Evolutionary conservation across 495 filamentous ascomycete genomes (phyloP), one percentile per base, ranked within the genome.

Genomic region (Massariosphaeria phaeospora): DNA sequence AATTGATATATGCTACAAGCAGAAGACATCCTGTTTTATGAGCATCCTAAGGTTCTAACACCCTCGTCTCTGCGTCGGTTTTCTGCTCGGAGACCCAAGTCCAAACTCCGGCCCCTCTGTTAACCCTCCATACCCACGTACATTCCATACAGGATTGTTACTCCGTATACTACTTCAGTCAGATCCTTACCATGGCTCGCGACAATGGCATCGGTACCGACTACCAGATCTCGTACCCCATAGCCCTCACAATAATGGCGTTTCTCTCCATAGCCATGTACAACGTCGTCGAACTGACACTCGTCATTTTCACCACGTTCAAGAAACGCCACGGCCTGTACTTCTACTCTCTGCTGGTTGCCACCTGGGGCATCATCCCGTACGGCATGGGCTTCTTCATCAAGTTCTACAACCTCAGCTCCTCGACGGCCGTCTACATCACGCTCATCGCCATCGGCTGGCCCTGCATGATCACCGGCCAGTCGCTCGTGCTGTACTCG

Each of bases 201-300:
- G 44, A 56, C 25, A 48, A 31, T 34, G 52, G 43, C 24, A 56
- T 54, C 9, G 41, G 51, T 8, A 27, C 33, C 8, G 35, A 39
- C 9, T 56, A 45, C 31, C 10, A 10, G 8, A 1, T 56, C 1
- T 48, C 54, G 10, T 57, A 57, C 20, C 45, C 54, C 1, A 23
- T 51, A 12, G 35, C 57, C 18, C 51, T 61, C 1, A 27, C 39
- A 1, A 35, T 56, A 4, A 47, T 56, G 9, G 44, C 52, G 7
- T 61, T 61, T 33, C 39, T 47, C 1, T 25, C 44, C 20, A 38
- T 61, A 26, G 51, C 51, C 1, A 38, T 43, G 18, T 65, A 62
- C 55, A 66, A 66, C 24, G 55, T 53, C 12, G 27, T 63, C 17
- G 63, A 66, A 40, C 55, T 66, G 3, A 53, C 46, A 10, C 17